Percentiles rank a stretch among this genome's conserved stretches.
Evolutionary conservation across 1,284 basidiomycete genomes (phyloP).

Genomic region (Spongispora temasekensis): DNA sequence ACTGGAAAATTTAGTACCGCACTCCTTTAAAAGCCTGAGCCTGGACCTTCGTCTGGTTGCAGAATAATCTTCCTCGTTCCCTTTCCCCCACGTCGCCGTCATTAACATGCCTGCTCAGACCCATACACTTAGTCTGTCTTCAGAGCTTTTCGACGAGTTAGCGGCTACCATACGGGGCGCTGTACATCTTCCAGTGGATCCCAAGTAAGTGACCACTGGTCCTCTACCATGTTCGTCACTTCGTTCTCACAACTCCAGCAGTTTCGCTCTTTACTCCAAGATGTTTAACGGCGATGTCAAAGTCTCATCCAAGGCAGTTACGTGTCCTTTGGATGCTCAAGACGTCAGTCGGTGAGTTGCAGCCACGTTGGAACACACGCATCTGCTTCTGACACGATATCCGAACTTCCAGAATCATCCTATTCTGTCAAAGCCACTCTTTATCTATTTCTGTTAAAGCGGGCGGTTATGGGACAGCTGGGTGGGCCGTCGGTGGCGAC

Average conservation of each 20-base stretch:
- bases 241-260: constrained; percentile 28
- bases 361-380: constrained; percentile 8
- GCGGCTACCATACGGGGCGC: constrained; percentile 47
- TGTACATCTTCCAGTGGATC: constrained; percentile 45
- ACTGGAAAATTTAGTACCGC: background rate
- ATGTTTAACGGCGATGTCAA: constrained; percentile 82
- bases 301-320: constrained; percentile 57
- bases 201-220: constrained; percentile 39
- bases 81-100: background rate
- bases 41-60: background rate
- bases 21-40: no score
- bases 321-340: constrained; percentile 68
- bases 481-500: constrained; percentile 85
- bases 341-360: constrained; percentile 70
- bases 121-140: constrained; percentile 8
- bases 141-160: constrained; percentile 38
- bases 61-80: constrained; percentile 10
- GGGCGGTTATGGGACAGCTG: constrained; percentile 86
- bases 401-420: constrained; percentile 50
- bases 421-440: constrained; percentile 67
- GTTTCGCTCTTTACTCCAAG: constrained; percentile 61
- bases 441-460: constrained; percentile 85
- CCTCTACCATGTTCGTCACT: no score
- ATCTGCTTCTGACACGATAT: constrained; percentile 13
- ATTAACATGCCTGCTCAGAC: constrained; percentile 16